Conservation (phyloP, 345 rosid genomes). For the Abelmoschus esculentus region DNA sequence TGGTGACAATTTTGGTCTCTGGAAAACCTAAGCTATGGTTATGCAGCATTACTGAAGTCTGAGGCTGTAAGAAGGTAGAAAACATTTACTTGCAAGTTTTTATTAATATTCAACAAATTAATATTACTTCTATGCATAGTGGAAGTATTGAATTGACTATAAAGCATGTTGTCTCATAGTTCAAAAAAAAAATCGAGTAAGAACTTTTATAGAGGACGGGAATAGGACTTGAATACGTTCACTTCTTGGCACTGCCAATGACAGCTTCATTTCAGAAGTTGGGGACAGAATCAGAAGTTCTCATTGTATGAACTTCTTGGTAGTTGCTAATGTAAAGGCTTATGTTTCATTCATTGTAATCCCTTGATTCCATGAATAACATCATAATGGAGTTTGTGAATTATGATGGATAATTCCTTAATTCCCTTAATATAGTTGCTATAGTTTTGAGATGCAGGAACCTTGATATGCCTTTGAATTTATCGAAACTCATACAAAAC, state of each 20-base stretch:
- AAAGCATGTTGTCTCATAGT: neutral
- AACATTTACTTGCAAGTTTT: neutral
- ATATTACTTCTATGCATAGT: neutral
- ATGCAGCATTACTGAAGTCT: neutral
- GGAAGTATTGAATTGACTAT: neutral
- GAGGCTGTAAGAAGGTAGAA: neutral
- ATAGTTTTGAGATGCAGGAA: neutral
- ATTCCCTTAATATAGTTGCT: neutral
- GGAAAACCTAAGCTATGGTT: neutral
- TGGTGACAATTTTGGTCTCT: constrained; percentile 38
- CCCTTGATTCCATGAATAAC: neutral
- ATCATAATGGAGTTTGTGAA: neutral
- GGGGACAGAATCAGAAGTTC: neutral
- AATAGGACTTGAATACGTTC: neutral
- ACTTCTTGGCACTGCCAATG: neutral
- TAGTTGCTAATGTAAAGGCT: neutral
- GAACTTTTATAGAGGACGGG: neutral
- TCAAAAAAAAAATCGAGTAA: neutral
- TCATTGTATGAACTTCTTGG: neutral
- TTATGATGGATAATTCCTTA: neutral
- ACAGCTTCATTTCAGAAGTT: neutral
- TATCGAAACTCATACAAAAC: neutral
- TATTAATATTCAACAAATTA: neutral
- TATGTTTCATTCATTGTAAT: neutral
- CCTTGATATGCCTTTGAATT: neutral